These are phyloP conservation scores for Tuber calosporum DNA, from an alignment of 495 filamentous ascomycete species.

Conservation along the genomic window DNA sequence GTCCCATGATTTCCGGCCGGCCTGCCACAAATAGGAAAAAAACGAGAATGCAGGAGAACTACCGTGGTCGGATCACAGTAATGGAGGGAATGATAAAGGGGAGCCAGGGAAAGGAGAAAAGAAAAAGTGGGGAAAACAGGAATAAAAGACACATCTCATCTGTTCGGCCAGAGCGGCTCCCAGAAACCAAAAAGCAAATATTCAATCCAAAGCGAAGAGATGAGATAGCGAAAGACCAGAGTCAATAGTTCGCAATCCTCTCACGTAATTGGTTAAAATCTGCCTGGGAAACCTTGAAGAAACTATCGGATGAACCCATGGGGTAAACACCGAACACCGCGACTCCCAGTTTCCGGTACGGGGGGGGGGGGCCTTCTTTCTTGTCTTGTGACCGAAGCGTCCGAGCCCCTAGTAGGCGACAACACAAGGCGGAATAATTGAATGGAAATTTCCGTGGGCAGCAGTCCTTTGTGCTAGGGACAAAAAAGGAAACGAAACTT, in stretches of 20 bases:
- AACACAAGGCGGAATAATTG: conserved; percentile 1
- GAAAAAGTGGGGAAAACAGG: conserved; percentile 21
- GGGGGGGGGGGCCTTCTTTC: conserved; percentile 1
- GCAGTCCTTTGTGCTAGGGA: not conserved
- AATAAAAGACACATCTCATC: conserved; percentile 20
- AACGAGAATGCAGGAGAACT: not conserved
- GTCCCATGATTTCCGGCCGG: not conserved
- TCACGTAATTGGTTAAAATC: conserved; percentile 35
- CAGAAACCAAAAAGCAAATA: conserved; percentile 26
- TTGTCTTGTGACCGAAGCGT: conserved; percentile 18
- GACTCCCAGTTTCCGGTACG: conserved; percentile 6
- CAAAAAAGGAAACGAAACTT: not conserved
- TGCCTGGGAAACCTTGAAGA: conserved; percentile 13
- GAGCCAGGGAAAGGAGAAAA: not conserved
- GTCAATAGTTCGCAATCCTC: conserved; percentile 9
- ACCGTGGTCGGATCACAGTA: conserved; percentile 16
- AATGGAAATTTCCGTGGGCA: not conserved
- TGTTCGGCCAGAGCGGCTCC: conserved; percentile 18
- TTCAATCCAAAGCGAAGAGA: not conserved
- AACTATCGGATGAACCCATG: conserved; percentile 39
- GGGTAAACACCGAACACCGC: conserved; percentile 33
- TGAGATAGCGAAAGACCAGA: conserved; percentile 27
- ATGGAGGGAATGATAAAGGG: not conserved
- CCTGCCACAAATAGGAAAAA: conserved; percentile 22
- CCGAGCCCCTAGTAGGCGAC: conserved; percentile 24